Conservation (phyloP, 176 grass and related monocot genomes). For the Bothriochloa decipiens region DNA sequence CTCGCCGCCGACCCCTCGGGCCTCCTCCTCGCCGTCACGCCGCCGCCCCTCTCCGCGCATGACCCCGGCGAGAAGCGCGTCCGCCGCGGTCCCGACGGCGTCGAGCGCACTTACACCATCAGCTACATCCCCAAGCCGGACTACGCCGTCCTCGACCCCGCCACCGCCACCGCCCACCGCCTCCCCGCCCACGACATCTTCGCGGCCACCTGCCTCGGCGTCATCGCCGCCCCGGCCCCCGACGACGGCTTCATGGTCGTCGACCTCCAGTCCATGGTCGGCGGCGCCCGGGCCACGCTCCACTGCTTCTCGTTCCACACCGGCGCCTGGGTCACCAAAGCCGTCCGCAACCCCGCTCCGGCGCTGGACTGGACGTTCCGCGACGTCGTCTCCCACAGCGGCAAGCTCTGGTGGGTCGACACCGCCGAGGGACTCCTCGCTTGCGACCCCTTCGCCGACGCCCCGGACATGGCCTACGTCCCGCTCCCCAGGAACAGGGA, state of each 20-base stretch:
- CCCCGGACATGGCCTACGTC: neutral
- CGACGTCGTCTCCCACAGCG: neutral
- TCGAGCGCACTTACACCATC: neutral
- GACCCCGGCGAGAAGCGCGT: neutral
- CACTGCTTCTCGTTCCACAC: neutral
- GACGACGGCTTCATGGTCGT: neutral
- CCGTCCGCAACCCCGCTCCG: neutral
- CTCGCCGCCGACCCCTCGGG: neutral
- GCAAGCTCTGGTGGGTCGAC: constrained; percentile 23
- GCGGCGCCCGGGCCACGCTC: neutral
- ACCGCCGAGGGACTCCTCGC: neutral
- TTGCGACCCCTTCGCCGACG: constrained; percentile 1
- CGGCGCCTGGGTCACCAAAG: neutral
- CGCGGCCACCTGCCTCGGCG: neutral
- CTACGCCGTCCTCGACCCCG: neutral
- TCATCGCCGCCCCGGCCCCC: neutral
- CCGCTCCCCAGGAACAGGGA: neutral
- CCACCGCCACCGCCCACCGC: neutral
- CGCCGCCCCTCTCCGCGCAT: neutral
- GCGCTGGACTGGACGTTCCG: neutral
- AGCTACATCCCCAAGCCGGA: neutral
- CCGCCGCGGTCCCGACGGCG: neutral
- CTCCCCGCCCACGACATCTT: neutral
- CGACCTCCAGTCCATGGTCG: neutral
- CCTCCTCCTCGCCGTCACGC: neutral